These are phyloP conservation scores for Remersonia thermophila DNA, from an alignment of 2,329 filamentous ascomycete genomes.

Conservation along the genomic window DNA sequence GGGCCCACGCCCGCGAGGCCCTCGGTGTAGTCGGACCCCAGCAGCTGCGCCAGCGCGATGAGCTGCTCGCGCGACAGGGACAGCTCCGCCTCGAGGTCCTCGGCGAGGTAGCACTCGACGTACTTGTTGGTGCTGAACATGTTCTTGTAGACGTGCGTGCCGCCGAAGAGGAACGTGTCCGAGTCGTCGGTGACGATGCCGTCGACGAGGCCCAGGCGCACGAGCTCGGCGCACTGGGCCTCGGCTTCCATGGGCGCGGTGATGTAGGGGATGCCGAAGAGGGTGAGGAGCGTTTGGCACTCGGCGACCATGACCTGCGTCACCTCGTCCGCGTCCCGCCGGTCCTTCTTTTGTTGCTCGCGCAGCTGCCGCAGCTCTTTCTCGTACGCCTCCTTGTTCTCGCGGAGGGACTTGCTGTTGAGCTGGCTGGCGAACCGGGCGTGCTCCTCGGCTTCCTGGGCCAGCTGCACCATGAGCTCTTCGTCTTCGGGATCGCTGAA, in stretches of 20 bases:
- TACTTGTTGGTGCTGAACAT: slow-evolving; percentile 99
- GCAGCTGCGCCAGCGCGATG: slow-evolving; percentile 77
- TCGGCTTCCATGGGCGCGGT: slow-evolving; percentile 99
- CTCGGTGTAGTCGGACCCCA: slow-evolving; percentile 92
- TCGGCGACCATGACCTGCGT: slow-evolving; percentile 93
- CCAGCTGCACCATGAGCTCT: slow-evolving; percentile 74
- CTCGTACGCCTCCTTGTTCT: slow-evolving; percentile 73
- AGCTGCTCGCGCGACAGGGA: slow-evolving; percentile 76
- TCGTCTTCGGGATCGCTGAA: slow-evolving; percentile 86
- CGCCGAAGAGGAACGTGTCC: slow-evolving; percentile 93
- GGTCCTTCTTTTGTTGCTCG: slow-evolving; percentile 91
- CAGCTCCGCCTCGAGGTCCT: slow-evolving; percentile 79
- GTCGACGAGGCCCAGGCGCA: slow-evolving; percentile 76
- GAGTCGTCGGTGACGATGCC: slow-evolving; percentile 97
- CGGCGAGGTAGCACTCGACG: slow-evolving; percentile 84
- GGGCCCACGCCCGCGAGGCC: slow-evolving; percentile 84
- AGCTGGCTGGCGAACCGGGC: slow-evolving; percentile 81
- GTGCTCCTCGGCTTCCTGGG: slow-evolving; percentile 85
- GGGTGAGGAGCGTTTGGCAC: slow-evolving; percentile 76
- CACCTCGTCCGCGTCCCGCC: slow-evolving; percentile 90
- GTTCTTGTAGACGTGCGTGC: slow-evolving; percentile 95
- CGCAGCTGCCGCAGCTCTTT: slow-evolving; percentile 75
- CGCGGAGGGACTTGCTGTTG: slow-evolving; percentile 58
- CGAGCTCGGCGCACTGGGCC: slow-evolving; percentile 89
- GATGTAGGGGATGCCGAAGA: slow-evolving; percentile 92